Base-by-base conservation (phyloP, 257 asterid species). In the Nicotiana tomentosiformis region DNA sequence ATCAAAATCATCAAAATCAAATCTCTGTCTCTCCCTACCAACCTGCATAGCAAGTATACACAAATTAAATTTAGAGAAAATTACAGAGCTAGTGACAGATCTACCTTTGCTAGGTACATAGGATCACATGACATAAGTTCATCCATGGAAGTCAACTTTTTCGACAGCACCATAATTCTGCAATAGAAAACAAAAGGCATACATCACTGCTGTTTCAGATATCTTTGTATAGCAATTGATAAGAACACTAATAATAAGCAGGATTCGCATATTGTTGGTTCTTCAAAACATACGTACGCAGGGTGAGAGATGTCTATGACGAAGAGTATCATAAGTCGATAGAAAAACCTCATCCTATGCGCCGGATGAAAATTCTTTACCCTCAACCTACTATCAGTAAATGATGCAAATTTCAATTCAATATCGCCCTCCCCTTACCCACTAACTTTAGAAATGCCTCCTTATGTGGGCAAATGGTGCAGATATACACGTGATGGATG, bases 11-110 rank as follows among this genome's bases (percentile, higher is more conserved):
- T 96, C 99, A 67, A 92, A 93, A 81, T 96, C 98, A 60, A 92
- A 91, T 88, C 98, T 86, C 83, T 93, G 98, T 37, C 97, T 92
- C 87, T 96, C 99, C 89, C 92, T 92, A 66, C 99, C 98, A 60
- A 84, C 93, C 99, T 96, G 88, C 23, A 49, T 49, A 49, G 62
- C 62, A 49, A 15, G 80, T 49, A 46, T 23, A 15, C 62, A 15
- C 43, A 49, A 46, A 2, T 72, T 49, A 14, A 74, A 23, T 26
- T 58, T 74, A 49, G 80, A 12, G 80, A 74, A 74, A 72, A 46
- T 7, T 14, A 74, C 43, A 74, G 14, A 70, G 78, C 12, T 49
- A 49, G 43, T 20, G 3, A 74, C 49, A 72, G 26, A 46, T 53
- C 66, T 90, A 91, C 99, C 98, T 90, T 96, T 66, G 92, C 93